Conservation (phyloP, 441 rosid genomes). For the Brassica hybrid region DNA sequence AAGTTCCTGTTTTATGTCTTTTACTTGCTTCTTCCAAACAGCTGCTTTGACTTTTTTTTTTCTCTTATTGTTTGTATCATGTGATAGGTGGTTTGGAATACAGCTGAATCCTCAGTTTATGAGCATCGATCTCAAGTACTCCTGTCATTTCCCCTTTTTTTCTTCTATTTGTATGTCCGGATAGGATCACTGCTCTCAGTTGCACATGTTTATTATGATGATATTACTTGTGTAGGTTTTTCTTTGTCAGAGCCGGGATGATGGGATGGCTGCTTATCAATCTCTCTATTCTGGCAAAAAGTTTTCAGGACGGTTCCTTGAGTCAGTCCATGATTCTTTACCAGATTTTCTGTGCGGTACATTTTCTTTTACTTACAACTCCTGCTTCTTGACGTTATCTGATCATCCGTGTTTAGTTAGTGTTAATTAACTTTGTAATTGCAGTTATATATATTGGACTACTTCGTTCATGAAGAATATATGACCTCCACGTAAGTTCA, state of each 20-base stretch:
- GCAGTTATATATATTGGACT: slow-evolving; percentile 82
- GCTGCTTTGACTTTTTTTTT: slow-evolving; percentile 1
- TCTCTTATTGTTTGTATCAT: slow-evolving; percentile 4
- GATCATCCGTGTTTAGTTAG: slow-evolving; percentile 34
- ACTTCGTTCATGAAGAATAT: slow-evolving; percentile 82
- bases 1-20: slow-evolving; percentile 18
- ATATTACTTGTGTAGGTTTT: slow-evolving; percentile 61
- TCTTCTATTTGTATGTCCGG: not conserved
- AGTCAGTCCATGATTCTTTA: slow-evolving; percentile 80
- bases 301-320: slow-evolving; percentile 58
- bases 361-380: slow-evolving; percentile 41
- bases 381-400: slow-evolving; percentile 18
- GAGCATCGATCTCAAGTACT: slow-evolving; percentile 90
- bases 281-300: slow-evolving; percentile 77
- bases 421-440: slow-evolving; percentile 24
- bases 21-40: slow-evolving; percentile 11
- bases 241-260: slow-evolving; percentile 98
- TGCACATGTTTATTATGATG: slow-evolving; percentile 11
- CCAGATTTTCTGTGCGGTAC: slow-evolving; percentile 78
- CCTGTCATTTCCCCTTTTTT: not conserved
- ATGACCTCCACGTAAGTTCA: slow-evolving; percentile 92
- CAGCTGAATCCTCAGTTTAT: slow-evolving; percentile 88
- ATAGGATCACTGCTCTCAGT: slow-evolving; percentile 12
- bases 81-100: slow-evolving; percentile 86
- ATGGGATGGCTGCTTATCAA: slow-evolving; percentile 97